These are phyloP conservation scores for Elsinoe perseae DNA, from an alignment of 2,329 filamentous ascomycete genomes.

Conservation along the genomic window DNA sequence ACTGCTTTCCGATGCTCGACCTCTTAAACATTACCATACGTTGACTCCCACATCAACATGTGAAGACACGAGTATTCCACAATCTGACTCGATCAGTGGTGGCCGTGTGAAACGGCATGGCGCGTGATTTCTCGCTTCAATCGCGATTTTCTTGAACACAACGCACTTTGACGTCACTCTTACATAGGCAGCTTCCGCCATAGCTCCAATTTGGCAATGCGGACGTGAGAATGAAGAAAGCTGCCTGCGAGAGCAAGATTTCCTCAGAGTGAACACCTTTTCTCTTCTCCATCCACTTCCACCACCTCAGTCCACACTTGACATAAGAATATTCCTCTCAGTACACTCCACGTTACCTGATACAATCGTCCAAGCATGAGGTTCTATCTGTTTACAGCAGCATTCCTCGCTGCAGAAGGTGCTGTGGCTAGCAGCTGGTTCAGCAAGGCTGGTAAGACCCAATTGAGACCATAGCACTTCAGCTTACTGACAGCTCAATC, in stretches of 20 bases:
- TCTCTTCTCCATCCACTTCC: conserved; percentile 4
- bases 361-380: conserved; percentile 54
- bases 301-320: too few relatives aligned
- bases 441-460: conserved; percentile 66
- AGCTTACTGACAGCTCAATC: conserved; percentile 22
- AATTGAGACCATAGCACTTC: conserved; percentile 20
- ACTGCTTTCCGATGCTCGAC: not conserved
- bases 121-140: not conserved
- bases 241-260: conserved; percentile 11
- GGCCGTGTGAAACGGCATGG: conserved; percentile 4
- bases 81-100: not conserved
- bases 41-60: not conserved
- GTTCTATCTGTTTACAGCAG: conserved; percentile 59
- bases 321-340: not conserved
- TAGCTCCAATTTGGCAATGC: not conserved
- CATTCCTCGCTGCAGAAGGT: conserved; percentile 64
- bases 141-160: conserved; percentile 1
- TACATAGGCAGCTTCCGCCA: not conserved
- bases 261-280: not conserved
- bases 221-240: conserved; percentile 12
- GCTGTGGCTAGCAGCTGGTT: conserved; percentile 76
- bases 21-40: not conserved
- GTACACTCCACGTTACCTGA: conserved; percentile 1
- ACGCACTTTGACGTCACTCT: conserved; percentile 9
- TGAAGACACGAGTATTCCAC: not conserved